Percentiles rank a stretch among this genome's conserved stretches.
These are phyloP conservation scores for Leishmania tropica DNA, from an alignment of 208 protist genomes.

Conservation along the genomic window DNA sequence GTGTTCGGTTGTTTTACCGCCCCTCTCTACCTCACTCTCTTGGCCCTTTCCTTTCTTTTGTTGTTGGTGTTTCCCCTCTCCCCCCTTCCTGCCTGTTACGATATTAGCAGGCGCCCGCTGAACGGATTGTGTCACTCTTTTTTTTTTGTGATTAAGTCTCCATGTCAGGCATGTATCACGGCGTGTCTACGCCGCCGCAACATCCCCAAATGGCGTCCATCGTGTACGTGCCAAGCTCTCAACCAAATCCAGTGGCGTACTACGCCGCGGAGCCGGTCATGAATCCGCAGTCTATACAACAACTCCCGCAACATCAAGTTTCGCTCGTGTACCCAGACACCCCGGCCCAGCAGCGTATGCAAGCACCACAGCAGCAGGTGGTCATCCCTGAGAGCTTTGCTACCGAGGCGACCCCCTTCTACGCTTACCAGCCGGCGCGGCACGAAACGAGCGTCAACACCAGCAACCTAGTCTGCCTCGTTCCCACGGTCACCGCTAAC, in stretches of 20 bases:
- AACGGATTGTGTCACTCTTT: neutral
- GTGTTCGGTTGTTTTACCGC: neutral
- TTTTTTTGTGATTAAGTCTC: constrained; percentile 5
- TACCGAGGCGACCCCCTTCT: constrained; percentile 5
- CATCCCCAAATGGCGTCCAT: constrained; percentile 17
- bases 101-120: neutral
- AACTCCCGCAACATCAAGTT: constrained; percentile 11
- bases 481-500: neutral
- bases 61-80: neutral
- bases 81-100: neutral
- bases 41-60: neutral
- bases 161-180: neutral
- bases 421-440: constrained; percentile 7
- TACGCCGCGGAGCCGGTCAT: constrained; percentile 9
- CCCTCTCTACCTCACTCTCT: constrained; percentile 2
- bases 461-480: constrained; percentile 21
- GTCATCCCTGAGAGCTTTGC: neutral
- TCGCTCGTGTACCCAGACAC: constrained; percentile 15
- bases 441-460: constrained; percentile 8
- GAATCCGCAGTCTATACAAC: neutral
- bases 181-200: constrained; percentile 3
- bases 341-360: neutral
- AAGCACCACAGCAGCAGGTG: constrained; percentile 4
- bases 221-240: constrained; percentile 22
- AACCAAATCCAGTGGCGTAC: constrained; percentile 7